Conservation (phyloP, 2,329 filamentous ascomycete species). For the Aschersonia sp. region DNA sequence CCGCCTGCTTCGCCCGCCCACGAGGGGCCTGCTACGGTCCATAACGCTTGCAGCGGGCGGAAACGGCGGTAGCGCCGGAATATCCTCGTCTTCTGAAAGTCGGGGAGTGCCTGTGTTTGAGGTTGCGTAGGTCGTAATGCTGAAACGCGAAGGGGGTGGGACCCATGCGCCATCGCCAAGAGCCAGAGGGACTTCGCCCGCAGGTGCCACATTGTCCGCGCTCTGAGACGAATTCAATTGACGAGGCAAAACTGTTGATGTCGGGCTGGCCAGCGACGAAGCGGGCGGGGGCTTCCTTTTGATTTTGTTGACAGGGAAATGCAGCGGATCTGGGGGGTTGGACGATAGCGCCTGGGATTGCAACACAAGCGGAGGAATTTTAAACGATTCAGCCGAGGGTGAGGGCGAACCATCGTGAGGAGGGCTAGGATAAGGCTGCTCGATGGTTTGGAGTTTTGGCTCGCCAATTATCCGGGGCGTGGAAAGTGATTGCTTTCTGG, state of each 20-base stretch:
- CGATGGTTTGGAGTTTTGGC: slow-evolving; percentile 1
- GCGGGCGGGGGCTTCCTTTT: slow-evolving; percentile 29
- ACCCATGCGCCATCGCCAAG: slow-evolving; percentile 22
- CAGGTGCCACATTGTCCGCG: slow-evolving; percentile 4
- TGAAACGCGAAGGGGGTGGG: slow-evolving; percentile 46
- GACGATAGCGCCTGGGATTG: slow-evolving; percentile 7
- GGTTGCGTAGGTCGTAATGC: slow-evolving; percentile 45
- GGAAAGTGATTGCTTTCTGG: neutral
- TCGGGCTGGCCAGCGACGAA: slow-evolving; percentile 4
- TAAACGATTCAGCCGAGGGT: slow-evolving; percentile 6
- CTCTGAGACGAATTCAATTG: slow-evolving; percentile 8
- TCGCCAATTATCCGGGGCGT: neutral
- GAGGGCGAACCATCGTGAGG: slow-evolving; percentile 14
- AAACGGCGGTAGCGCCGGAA: slow-evolving; percentile 10
- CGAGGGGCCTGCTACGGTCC: slow-evolving; percentile 17
- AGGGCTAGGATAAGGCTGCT: slow-evolving; percentile 18
- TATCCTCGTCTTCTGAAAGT: slow-evolving; percentile 11
- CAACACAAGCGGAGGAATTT: slow-evolving; percentile 2
- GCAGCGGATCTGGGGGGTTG: slow-evolving; percentile 9
- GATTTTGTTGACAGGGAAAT: slow-evolving; percentile 20
- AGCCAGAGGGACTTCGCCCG: neutral
- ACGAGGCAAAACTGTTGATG: neutral
- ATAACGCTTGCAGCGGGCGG: slow-evolving; percentile 13
- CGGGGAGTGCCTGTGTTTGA: slow-evolving; percentile 19
- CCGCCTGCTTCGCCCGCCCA: slow-evolving; percentile 9